phyloP scores from a whole-genome alignment of 495 filamentous ascomycete genomes.

The Hypoxylon lienhwacheense region DNA sequence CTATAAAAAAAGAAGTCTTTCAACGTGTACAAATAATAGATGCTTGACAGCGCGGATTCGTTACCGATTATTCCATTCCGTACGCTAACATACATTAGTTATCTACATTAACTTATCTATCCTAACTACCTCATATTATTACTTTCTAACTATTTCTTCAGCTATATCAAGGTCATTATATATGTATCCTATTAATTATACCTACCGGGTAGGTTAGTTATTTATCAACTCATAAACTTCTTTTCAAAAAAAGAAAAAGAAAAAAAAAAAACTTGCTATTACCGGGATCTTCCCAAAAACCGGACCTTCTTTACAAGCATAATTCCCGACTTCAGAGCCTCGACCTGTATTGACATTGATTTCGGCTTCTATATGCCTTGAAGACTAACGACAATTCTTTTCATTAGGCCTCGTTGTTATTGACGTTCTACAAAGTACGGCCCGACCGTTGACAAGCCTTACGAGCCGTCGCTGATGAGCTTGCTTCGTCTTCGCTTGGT shows the following conservation, averaged over 20 bases:
- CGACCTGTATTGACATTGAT: not conserved
- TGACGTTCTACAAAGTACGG: conserved; percentile 1
- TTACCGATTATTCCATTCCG: conserved; percentile 14
- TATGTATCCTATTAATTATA: conserved; percentile 4
- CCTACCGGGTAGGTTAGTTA: no score
- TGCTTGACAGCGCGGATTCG: conserved; percentile 9
- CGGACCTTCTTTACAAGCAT: conserved; percentile 29
- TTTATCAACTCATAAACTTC: conserved; percentile 5
- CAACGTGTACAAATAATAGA: no score
- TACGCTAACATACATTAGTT: no score
- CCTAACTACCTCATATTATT: no score
- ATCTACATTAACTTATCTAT: no score
- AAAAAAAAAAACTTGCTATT: no score
- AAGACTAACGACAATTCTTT: conserved; percentile 1
- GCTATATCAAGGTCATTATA: not conserved
- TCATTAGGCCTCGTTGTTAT: conserved; percentile 6
- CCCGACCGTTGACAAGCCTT: conserved; percentile 7
- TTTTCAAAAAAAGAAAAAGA: no score
- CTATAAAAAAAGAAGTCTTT: conserved; percentile 18
- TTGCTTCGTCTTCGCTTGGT: not conserved
- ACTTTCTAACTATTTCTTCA: no score
- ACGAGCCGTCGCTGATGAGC: conserved; percentile 4
- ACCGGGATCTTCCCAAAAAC: conserved; percentile 21
- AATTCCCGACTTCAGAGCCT: conserved; percentile 12
- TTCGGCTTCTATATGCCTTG: conserved; percentile 1